These are phyloP conservation scores for Apium graveolens DNA, from an alignment of 129 eudicot species.

Conservation along the genomic window DNA sequence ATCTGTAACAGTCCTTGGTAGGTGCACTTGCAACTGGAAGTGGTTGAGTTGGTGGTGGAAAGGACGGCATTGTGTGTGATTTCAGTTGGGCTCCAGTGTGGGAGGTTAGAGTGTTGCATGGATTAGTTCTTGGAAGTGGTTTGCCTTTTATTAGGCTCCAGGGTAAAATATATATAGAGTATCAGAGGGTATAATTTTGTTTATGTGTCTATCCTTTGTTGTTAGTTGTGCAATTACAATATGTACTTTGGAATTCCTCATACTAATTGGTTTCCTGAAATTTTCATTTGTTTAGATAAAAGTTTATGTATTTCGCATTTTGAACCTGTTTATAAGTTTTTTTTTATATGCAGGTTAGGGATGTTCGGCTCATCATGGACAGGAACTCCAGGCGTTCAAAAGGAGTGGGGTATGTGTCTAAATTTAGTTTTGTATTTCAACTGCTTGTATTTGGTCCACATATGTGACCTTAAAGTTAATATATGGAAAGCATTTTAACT, in stretches of 20 bases:
- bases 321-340: neutral
- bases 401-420: constrained; percentile 81
- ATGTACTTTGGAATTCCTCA: neutral
- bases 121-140: neutral
- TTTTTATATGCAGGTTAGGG: constrained; percentile 57
- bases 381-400: constrained; percentile 89
- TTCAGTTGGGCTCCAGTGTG: neutral
- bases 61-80: neutral
- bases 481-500: neutral
- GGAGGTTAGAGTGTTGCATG: neutral
- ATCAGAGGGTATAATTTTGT: neutral
- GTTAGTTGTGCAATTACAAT: neutral
- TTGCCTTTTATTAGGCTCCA: neutral
- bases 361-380: constrained; percentile 89
- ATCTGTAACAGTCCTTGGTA: too few species aligned
- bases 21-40: too few species aligned
- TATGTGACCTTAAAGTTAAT: too few species aligned
- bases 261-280: constrained; percentile 21
- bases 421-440: neutral
- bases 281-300: neutral
- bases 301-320: neutral
- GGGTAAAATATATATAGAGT: neutral
- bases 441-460: neutral
- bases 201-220: neutral
- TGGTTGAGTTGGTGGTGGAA: too few species aligned